Percentiles rank a stretch among this genome's conserved stretches.
Conservation (phyloP, 306 rosid genomes). For the Lablab purpureus region DNA sequence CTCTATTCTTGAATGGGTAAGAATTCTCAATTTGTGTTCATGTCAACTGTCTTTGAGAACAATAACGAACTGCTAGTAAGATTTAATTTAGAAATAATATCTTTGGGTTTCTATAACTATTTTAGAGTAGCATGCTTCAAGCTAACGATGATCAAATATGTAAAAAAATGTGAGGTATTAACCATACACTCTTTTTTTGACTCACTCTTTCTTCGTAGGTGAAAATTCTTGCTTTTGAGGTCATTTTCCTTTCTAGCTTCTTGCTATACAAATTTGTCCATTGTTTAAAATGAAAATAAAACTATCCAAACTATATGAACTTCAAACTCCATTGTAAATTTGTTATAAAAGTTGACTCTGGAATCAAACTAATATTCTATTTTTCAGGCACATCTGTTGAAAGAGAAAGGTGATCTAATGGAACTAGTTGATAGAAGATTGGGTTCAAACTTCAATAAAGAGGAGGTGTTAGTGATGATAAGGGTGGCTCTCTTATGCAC, state of each 20-base stretch:
- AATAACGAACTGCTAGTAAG: not conserved
- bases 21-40: not conserved
- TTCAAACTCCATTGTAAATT: not conserved
- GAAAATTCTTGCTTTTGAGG: not conserved
- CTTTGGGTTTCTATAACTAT: not conserved
- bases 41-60: not conserved
- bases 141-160: too few species aligned
- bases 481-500: conserved; percentile 52
- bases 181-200: not conserved
- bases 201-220: not conserved
- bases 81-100: not conserved
- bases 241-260: not conserved
- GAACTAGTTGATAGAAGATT: conserved; percentile 50
- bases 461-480: conserved; percentile 45
- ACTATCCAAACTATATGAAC: not conserved
- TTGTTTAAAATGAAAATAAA: not conserved
- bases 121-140: not conserved
- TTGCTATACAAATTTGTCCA: not conserved
- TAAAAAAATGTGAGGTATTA: not conserved
- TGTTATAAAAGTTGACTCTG: not conserved
- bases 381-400: conserved; percentile 44
- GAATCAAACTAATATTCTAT: not conserved
- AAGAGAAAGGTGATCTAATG: conserved; percentile 42
- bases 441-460: conserved; percentile 37
- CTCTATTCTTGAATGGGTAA: conserved; percentile 63